phyloP scores from a whole-genome alignment of 805 yeast genomes.

The Candida morakotiae region DNA sequence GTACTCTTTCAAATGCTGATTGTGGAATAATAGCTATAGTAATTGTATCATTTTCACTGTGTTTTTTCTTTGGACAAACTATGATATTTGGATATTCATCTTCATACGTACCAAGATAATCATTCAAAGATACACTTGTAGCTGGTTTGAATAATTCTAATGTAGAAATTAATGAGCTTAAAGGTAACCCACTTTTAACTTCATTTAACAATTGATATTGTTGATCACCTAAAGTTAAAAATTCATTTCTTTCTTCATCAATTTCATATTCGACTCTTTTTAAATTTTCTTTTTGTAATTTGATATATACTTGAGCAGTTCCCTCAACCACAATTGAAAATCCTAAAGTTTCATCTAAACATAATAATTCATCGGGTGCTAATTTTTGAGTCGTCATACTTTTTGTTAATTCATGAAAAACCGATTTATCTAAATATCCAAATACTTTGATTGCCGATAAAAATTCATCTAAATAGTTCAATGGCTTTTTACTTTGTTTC shows the following conservation, averaged over 20 bases:
- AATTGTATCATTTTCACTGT: slow-evolving; percentile 9
- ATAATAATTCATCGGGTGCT: slow-evolving; percentile 69
- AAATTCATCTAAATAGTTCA: slow-evolving; percentile 82
- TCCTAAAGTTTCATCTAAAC: slow-evolving; percentile 72
- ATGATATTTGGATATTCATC: slow-evolving; percentile 6
- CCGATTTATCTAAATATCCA: slow-evolving; percentile 87
- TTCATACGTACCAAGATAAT: slow-evolving; percentile 1
- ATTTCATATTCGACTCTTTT: slow-evolving; percentile 14
- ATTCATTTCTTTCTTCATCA: slow-evolving; percentile 35
- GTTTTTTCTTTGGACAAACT: slow-evolving; percentile 5
- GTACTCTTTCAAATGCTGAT: slow-evolving; percentile 70
- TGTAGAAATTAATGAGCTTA: slow-evolving; percentile 79
- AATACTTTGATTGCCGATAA: slow-evolving; percentile 87
- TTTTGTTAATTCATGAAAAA: slow-evolving; percentile 88
- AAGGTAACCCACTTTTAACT: slow-evolving; percentile 77
- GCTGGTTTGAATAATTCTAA: slow-evolving; percentile 58
- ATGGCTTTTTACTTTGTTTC: slow-evolving; percentile 27
- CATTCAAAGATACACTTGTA: slow-evolving; percentile 5
- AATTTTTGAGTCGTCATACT: slow-evolving; percentile 86
- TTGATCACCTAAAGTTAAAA: slow-evolving; percentile 49
- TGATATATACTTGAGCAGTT: slow-evolving; percentile 70
- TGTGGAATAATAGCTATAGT: slow-evolving; percentile 92
- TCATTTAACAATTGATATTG: slow-evolving; percentile 74
- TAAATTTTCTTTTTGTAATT: slow-evolving; percentile 27
- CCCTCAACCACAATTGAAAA: slow-evolving; percentile 94